Evolutionary conservation across 805 yeast species (phyloP).

Genomic region (Ogataea trehaloabstinens): DNA sequence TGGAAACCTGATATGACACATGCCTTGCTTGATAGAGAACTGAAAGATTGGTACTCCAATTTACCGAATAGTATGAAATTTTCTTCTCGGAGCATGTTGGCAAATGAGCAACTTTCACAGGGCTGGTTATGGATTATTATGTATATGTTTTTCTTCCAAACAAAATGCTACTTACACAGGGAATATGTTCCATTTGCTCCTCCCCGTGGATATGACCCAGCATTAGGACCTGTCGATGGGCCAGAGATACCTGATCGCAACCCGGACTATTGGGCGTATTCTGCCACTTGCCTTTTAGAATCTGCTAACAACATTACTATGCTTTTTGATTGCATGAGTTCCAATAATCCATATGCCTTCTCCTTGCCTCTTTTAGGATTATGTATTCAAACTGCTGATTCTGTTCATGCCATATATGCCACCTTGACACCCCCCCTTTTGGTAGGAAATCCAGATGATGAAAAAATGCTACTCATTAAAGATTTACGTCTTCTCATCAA

Average conservation of each 20-base stretch:
- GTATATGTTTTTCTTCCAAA: constrained; percentile 3
- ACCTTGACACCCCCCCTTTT: neutral
- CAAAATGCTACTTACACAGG: constrained; percentile 1
- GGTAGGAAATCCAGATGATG: constrained; percentile 2
- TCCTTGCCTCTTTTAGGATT: neutral
- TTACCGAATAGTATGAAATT: constrained; percentile 2
- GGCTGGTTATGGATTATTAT: constrained; percentile 1
- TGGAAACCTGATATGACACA: constrained; percentile 3
- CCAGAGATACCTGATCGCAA: constrained; percentile 1
- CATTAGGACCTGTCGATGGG: constrained; percentile 2
- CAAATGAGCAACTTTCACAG: constrained; percentile 3
- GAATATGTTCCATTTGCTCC: constrained; percentile 5
- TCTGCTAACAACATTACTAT: constrained; percentile 3
- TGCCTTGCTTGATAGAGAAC: constrained; percentile 1
- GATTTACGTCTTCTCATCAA: constrained; percentile 1
- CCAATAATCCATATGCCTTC: constrained; percentile 1
- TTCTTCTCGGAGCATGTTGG: constrained; percentile 1
- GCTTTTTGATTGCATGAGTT: constrained; percentile 1
- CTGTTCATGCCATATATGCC: constrained; percentile 3
- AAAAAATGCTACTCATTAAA: constrained; percentile 2
- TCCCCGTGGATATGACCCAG: constrained; percentile 4
- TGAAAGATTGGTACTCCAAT: constrained; percentile 1
- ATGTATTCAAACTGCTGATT: constrained; percentile 2
- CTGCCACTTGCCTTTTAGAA: constrained; percentile 3
- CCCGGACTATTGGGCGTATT: constrained; percentile 2